A percentile compares a stretch with the other conserved stretches of the same genome.
Conservation (phyloP, 345 rosid genomes). For the Salix brachista region DNA sequence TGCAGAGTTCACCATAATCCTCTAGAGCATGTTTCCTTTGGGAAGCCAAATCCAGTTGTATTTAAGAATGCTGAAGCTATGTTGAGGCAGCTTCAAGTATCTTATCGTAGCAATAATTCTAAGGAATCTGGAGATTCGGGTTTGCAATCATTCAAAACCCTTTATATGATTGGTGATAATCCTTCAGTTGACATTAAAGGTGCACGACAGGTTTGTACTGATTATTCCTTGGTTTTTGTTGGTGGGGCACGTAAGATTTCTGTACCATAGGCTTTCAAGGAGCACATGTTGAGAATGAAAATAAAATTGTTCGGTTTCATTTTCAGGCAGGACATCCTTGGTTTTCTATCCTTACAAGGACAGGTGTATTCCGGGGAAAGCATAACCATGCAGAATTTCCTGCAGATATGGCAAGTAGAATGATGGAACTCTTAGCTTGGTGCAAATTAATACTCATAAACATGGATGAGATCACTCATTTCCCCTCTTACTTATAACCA, state of each 20-base stretch:
- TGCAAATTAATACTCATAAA: background rate
- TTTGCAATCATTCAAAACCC: slow-evolving; percentile 25
- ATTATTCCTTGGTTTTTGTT: background rate
- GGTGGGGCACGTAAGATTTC: background rate
- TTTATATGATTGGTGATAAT: slow-evolving; percentile 50
- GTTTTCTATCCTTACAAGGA: slow-evolving; percentile 48
- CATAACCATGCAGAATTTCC: slow-evolving; percentile 36
- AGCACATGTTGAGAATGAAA: background rate
- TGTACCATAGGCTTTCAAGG: background rate
- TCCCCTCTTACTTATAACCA: background rate
- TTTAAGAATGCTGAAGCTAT: slow-evolving; percentile 41
- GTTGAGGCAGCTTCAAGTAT: slow-evolving; percentile 28
- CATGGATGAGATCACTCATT: background rate
- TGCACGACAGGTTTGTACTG: slow-evolving; percentile 23
- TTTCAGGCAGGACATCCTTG: slow-evolving; percentile 47
- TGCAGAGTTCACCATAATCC: slow-evolving; percentile 34
- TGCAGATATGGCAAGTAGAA: slow-evolving; percentile 39
- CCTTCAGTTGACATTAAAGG: slow-evolving; percentile 48
- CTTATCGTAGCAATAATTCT: background rate
- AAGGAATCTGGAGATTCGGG: slow-evolving; percentile 9
- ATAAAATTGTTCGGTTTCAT: background rate
- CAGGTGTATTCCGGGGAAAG: slow-evolving; percentile 40
- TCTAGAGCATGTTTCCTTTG: slow-evolving; percentile 32
- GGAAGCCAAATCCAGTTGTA: slow-evolving; percentile 48
- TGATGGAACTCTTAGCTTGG: too few relatives aligned